phyloP scores from a whole-genome alignment of 495 filamentous ascomycete species.

The Penicillium desertorum region DNA sequence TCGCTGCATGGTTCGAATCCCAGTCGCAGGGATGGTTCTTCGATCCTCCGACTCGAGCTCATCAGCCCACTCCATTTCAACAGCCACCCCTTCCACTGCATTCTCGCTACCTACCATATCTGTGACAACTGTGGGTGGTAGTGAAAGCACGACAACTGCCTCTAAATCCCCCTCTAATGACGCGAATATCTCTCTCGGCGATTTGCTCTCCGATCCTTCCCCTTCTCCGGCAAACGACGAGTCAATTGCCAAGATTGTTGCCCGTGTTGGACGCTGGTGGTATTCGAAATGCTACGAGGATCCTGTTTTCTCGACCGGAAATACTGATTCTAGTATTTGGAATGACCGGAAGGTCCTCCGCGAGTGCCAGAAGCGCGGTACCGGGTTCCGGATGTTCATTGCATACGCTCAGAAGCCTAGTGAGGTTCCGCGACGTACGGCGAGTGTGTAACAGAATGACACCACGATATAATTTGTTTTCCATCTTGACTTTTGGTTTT shows the following conservation, averaged over 20 bases:
- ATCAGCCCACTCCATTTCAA: constrained; percentile 31
- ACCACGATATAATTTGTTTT: not conserved
- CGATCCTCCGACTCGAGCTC: constrained; percentile 41
- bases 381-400: constrained; percentile 85
- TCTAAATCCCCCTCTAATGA: constrained; percentile 44
- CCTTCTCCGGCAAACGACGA: constrained; percentile 63
- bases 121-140: constrained; percentile 24
- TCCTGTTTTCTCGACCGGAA: constrained; percentile 51
- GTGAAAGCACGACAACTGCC: constrained; percentile 19
- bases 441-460: constrained; percentile 44
- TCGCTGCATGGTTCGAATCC: constrained; percentile 84
- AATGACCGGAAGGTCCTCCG: constrained; percentile 68
- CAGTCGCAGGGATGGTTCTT: constrained; percentile 71
- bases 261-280: constrained; percentile 94
- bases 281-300: constrained; percentile 89
- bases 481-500: not conserved
- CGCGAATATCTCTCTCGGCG: constrained; percentile 60
- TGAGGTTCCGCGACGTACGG: constrained; percentile 55
- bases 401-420: constrained; percentile 85
- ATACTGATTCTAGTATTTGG: constrained; percentile 70
- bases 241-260: constrained; percentile 86
- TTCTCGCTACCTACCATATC: constrained; percentile 31
- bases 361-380: constrained; percentile 83
- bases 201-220: constrained; percentile 64
- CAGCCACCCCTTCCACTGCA: constrained; percentile 30